Conservation (phyloP, 257 asterid species). For the Solanum rostratum region DNA sequence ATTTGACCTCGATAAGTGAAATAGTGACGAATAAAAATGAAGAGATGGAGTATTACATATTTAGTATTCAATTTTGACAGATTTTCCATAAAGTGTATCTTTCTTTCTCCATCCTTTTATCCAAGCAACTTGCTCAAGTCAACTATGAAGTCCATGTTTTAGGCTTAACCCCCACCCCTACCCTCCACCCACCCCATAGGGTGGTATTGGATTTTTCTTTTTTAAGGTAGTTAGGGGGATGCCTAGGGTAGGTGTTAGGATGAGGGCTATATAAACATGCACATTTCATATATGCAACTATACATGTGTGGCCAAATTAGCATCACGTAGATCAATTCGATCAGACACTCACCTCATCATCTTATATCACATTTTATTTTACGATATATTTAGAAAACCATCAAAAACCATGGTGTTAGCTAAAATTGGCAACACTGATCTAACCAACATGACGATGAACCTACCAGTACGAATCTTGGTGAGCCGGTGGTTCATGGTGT, state of each 20-base stretch:
- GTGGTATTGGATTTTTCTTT: background rate
- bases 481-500: slow-evolving; percentile 79
- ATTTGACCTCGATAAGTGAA: too few species aligned
- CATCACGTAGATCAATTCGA: background rate
- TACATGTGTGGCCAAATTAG: background rate
- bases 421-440: background rate
- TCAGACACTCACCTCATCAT: background rate
- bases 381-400: too few species aligned
- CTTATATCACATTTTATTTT: too few species aligned
- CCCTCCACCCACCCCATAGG: background rate
- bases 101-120: background rate
- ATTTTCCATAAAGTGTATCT: background rate
- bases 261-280: background rate
- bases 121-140: slow-evolving; percentile 13
- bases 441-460: slow-evolving; percentile 1
- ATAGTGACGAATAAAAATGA: too few species aligned
- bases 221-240: background rate
- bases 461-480: slow-evolving; percentile 28
- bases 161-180: background rate
- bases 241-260: background rate
- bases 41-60: background rate
- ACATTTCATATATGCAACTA: background rate
- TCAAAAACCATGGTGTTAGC: slow-evolving; percentile 19
- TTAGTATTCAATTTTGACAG: background rate
- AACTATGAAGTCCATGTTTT: slow-evolving; percentile 8